Percentiles rank a stretch among this genome's conserved stretches.
Conservation (phyloP, 2,329 filamentous ascomycete genomes). For the Xylariaceae sp. region DNA sequence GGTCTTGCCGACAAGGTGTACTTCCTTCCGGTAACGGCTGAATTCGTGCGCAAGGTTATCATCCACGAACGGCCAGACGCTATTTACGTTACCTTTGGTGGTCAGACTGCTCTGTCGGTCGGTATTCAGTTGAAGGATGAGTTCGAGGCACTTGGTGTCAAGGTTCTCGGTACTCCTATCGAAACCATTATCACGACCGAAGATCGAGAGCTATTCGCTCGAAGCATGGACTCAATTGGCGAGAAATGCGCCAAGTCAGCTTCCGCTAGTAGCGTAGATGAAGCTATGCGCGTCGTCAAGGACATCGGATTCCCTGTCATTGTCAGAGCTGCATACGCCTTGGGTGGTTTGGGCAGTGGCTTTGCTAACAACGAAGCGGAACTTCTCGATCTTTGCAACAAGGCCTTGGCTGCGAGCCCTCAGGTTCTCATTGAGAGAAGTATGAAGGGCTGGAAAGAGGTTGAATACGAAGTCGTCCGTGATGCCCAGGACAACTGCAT, state of each 20-base stretch:
- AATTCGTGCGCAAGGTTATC: slow-evolving; percentile 97
- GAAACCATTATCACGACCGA: slow-evolving; percentile 98
- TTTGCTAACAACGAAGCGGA: slow-evolving; percentile 87
- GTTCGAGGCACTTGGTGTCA: slow-evolving; percentile 85
- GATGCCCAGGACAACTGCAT: slow-evolving; percentile 97
- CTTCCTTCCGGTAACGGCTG: slow-evolving; percentile 93
- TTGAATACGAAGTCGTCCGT: slow-evolving; percentile 96
- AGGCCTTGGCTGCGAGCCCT: slow-evolving; percentile 89
- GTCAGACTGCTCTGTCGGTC: slow-evolving; percentile 92
- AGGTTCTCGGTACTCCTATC: slow-evolving; percentile 92
- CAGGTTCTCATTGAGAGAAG: slow-evolving; percentile 95
- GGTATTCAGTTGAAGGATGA: slow-evolving; percentile 98
- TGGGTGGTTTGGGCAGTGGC: slow-evolving; percentile 90
- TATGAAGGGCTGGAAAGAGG: slow-evolving; percentile 99
- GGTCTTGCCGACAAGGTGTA: slow-evolving; percentile 98
- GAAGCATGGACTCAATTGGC: slow-evolving; percentile 96
- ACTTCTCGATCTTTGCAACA: slow-evolving; percentile 81
- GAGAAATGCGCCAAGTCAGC: slow-evolving; percentile 98
- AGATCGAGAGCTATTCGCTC: slow-evolving; percentile 93
- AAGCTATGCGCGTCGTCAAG: slow-evolving; percentile 83
- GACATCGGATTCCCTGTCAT: slow-evolving; percentile 96
- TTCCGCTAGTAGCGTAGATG: slow-evolving; percentile 80
- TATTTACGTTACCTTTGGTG: slow-evolving; percentile 97
- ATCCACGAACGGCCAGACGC: slow-evolving; percentile 89
- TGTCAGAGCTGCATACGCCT: slow-evolving; percentile 89